Conservation (phyloP, 140 eudicot genomes). For the Cichorium intybus region DNA sequence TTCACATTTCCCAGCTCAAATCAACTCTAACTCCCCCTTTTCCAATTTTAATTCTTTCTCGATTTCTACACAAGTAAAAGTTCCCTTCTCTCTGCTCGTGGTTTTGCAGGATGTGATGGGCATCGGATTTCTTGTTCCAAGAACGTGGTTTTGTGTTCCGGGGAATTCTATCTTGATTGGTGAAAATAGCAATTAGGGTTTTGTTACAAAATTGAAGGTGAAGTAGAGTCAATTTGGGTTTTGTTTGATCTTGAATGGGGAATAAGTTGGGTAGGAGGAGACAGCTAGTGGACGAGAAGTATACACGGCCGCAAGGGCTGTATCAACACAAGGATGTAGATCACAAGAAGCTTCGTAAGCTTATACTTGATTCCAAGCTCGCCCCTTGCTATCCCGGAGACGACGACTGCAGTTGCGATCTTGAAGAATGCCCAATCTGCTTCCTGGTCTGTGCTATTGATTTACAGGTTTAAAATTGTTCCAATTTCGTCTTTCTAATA, state of each 20-base stretch:
- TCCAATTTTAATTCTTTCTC: background rate
- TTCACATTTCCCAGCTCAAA: slow-evolving; percentile 1
- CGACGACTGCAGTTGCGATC: slow-evolving; percentile 77
- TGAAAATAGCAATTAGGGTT: slow-evolving; percentile 35
- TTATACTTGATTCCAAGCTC: slow-evolving; percentile 86
- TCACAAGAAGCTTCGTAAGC: slow-evolving; percentile 95
- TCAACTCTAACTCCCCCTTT: slow-evolving; percentile 6
- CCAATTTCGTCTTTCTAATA: background rate
- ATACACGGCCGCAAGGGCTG: slow-evolving; percentile 92
- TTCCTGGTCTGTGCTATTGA: slow-evolving; percentile 66
- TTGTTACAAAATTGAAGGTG: slow-evolving; percentile 16
- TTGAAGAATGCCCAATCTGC: slow-evolving; percentile 99
- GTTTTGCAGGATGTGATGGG: slow-evolving; percentile 36
- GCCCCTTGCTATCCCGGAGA: slow-evolving; percentile 98
- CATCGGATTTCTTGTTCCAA: background rate
- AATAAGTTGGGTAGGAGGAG: slow-evolving; percentile 88
- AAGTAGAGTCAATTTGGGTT: slow-evolving; percentile 5
- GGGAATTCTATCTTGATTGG: background rate
- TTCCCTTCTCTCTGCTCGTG: slow-evolving; percentile 1
- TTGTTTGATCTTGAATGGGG: slow-evolving; percentile 57
- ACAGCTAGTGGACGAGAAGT: slow-evolving; percentile 94
- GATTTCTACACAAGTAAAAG: background rate
- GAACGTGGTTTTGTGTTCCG: background rate
- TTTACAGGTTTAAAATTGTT: background rate
- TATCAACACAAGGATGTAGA: slow-evolving; percentile 95